Evolutionary conservation across 352 stramenopile genomes (phyloP), one percentile per base, ranked within the genome.

Genomic region (Phytophthora pistaciae): DNA sequence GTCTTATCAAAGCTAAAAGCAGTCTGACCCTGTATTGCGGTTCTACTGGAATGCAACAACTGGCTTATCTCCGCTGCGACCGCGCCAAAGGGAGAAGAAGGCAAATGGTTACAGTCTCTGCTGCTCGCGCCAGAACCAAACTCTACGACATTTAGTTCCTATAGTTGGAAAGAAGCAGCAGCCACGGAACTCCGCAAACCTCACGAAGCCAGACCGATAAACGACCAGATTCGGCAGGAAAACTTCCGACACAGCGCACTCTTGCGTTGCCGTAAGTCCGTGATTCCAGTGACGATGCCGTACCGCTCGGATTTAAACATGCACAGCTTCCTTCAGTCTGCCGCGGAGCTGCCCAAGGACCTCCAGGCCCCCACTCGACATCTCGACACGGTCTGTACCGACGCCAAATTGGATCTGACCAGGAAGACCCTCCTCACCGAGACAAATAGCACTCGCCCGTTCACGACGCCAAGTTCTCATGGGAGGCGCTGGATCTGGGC

Each of bases 171-270:
- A 55, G 77, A 87, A 59, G 60, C 49, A 14, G 79, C 79, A n/a
- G 68, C 78, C 27, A 75, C 68, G 25, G 70, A 85, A 55, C 77
- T 76, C 14, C 74, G 70, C 63, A 87, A 85, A 66, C 82, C 76
- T 48, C 64, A 68, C 38, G 71, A 89, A 53, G 69, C 67, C 10
- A 79, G 86, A 59, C 60, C 75, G 29, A 29, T 72, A 6, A 87
- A 87, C 55, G 68, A 76, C 11, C 60, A 64, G 8, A 63, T 89
- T 23, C 79, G 81, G 65, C 70, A 64, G 23, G 77, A 76, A 29
- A 53, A 87, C n/a, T 83, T 84, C 52, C 8, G 25, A 18, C 55
- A 70, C 18, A 52, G 48, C 9, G n/a, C 38, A 23, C 56, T 70
- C 50, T 25, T 67, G 20, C 21, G 46, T 0, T 23, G 55, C 53